These are phyloP conservation scores for Plasmodium gonderi DNA, from an alignment of 169 alveolate genomes.

Conservation along the genomic window DNA sequence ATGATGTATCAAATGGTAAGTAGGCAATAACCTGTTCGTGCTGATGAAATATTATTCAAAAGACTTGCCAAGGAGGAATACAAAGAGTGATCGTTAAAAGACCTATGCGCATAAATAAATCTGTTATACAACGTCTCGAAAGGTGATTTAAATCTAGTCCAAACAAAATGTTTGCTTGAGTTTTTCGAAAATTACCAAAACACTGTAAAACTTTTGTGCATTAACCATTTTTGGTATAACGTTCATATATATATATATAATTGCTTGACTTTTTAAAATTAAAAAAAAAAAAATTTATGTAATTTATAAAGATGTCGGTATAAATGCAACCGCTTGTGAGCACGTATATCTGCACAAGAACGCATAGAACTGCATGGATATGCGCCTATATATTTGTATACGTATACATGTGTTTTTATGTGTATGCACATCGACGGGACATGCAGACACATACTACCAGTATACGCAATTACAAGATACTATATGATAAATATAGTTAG, in stretches of 20 bases:
- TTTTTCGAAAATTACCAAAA: constrained; percentile 3
- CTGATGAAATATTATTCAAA: too few relatives aligned
- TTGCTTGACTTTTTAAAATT: neutral
- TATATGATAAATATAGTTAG: neutral
- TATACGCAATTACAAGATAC: neutral
- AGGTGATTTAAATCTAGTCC: neutral
- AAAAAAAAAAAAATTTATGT: neutral
- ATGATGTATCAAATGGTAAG: too few relatives aligned
- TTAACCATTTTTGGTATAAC: neutral
- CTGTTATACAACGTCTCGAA: neutral
- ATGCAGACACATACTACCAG: too few relatives aligned
- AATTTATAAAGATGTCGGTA: neutral
- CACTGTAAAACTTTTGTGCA: neutral
- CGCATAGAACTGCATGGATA: neutral
- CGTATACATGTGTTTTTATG: neutral
- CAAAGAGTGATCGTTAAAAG: too few relatives aligned
- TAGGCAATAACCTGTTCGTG: too few relatives aligned
- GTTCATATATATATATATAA: neutral
- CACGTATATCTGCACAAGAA: neutral
- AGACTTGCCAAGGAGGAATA: too few relatives aligned
- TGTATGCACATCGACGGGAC: too few relatives aligned
- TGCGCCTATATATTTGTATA: neutral
- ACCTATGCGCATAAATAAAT: neutral
- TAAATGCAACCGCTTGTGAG: neutral
- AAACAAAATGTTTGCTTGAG: neutral